Conservation (phyloP, 768 basidiomycete species). For the Leccinum fibrillosum region DNA sequence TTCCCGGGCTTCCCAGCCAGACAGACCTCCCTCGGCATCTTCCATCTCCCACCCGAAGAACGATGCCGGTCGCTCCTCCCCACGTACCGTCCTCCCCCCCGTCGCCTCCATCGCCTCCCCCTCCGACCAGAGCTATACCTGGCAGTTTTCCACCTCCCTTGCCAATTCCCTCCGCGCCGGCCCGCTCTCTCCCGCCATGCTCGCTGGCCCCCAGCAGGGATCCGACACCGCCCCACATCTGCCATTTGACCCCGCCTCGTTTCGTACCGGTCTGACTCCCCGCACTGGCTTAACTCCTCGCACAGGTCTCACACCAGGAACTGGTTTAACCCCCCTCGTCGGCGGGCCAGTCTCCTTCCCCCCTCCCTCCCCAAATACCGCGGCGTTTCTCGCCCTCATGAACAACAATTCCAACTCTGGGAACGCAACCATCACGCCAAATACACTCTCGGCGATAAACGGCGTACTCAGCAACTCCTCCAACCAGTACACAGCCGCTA, state of each 20-base stretch:
- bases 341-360: slow-evolving; percentile 76
- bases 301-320: slow-evolving; percentile 75
- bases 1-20: slow-evolving; percentile 34
- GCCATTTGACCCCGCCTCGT: slow-evolving; percentile 65
- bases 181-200: slow-evolving; percentile 95
- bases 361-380: slow-evolving; percentile 81
- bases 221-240: slow-evolving; percentile 35
- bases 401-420: slow-evolving; percentile 42
- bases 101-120: slow-evolving; percentile 71
- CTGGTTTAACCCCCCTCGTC: slow-evolving; percentile 78
- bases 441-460: slow-evolving; percentile 59
- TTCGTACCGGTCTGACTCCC: slow-evolving; percentile 86
- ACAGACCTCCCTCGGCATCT: slow-evolving; percentile 34
- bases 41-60: slow-evolving; percentile 31
- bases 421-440: slow-evolving; percentile 56
- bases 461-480: slow-evolving; percentile 58
- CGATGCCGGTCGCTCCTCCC: slow-evolving; percentile 34
- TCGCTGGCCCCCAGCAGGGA: slow-evolving; percentile 73
- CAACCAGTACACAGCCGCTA: slow-evolving; percentile 24
- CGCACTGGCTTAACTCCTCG: slow-evolving; percentile 82
- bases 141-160: slow-evolving; percentile 63
- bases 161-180: slow-evolving; percentile 85
- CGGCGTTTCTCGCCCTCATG: slow-evolving; percentile 91
- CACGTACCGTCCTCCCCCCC: slow-evolving; percentile 79
- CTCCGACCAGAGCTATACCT: slow-evolving; percentile 45